Percentiles rank a stretch among this genome's conserved stretches.
Conservation (phyloP, 768 basidiomycete genomes). For the Termitomyces eurrhizus region DNA sequence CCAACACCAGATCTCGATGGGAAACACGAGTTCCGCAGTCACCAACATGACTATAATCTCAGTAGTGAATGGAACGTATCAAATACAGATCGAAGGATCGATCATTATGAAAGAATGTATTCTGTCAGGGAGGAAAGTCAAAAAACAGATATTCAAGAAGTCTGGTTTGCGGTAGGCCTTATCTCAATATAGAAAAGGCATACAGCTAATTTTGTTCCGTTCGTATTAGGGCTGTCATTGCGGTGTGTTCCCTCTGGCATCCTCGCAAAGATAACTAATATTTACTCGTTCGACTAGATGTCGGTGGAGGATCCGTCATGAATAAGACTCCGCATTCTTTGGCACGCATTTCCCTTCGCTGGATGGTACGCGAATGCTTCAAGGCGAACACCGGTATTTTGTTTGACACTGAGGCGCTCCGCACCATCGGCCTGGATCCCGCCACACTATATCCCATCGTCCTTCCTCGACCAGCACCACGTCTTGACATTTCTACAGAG, state of each 20-base stretch:
- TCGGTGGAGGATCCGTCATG: constrained; percentile 54
- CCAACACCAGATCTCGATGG: neutral
- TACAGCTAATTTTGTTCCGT: neutral
- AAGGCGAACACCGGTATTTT: constrained; percentile 52
- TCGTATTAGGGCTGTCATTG: constrained; percentile 41
- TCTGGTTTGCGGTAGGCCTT: constrained; percentile 57
- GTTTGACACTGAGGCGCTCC: constrained; percentile 47
- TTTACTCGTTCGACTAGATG: constrained; percentile 28
- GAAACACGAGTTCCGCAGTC: neutral
- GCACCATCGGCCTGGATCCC: constrained; percentile 40
- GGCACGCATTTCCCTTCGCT: constrained; percentile 51
- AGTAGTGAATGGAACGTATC: neutral
- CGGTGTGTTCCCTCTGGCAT: constrained; percentile 20
- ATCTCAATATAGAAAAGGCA: neutral
- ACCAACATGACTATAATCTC: neutral
- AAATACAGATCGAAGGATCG: constrained; percentile 22
- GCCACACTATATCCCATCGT: constrained; percentile 33
- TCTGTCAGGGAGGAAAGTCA: constrained; percentile 16
- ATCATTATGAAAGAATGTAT: constrained; percentile 29
- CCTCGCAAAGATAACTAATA: neutral
- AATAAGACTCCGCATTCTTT: constrained; percentile 39
- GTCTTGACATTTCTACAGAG: constrained; percentile 13
- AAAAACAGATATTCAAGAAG: constrained; percentile 50
- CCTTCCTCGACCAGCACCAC: constrained; percentile 27
- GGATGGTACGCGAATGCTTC: constrained; percentile 74